Evolutionary conservation across 352 stramenopile genomes (phyloP).

Genomic region (Phytophthora rubi): DNA sequence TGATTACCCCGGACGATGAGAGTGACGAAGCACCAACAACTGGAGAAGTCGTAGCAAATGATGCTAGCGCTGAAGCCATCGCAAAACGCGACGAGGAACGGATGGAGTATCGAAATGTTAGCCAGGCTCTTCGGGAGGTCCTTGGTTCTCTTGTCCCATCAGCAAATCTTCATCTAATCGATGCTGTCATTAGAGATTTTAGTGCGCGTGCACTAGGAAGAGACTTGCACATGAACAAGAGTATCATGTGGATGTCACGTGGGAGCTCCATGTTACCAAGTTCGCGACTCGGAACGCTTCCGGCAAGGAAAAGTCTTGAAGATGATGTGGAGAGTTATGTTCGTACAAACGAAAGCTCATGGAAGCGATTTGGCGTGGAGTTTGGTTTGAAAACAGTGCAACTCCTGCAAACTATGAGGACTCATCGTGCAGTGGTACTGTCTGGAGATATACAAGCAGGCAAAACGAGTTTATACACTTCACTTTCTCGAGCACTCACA

Average conservation of each 20-base stretch:
- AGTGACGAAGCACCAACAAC: conserved; percentile 13
- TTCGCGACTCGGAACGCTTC: background rate
- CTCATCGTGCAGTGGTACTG: conserved; percentile 41
- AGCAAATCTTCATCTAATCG: conserved; percentile 38
- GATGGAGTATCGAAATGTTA: conserved; percentile 51
- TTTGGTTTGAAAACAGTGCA: conserved; percentile 56
- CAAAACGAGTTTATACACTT: conserved; percentile 63
- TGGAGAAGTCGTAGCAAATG: conserved; percentile 2
- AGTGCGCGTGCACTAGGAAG: conserved; percentile 22
- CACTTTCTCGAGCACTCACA: conserved; percentile 41
- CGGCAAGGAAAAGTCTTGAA: conserved; percentile 31
- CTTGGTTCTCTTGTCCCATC: conserved; percentile 27
- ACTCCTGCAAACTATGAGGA: conserved; percentile 46
- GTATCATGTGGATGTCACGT: conserved; percentile 8
- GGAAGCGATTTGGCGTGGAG: conserved; percentile 35
- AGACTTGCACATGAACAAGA: conserved; percentile 38
- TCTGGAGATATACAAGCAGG: conserved; percentile 50
- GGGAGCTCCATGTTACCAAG: conserved; percentile 1
- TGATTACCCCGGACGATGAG: conserved; percentile 26
- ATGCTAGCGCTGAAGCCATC: conserved; percentile 16
- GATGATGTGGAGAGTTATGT: conserved; percentile 38
- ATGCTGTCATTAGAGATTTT: conserved; percentile 56
- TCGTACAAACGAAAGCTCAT: conserved; percentile 25
- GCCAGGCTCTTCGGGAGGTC: conserved; percentile 46
- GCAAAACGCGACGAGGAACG: conserved; percentile 30